Evolutionary conservation across 23 red algal species (phyloP), one percentile per base, ranked within the genome.

Genomic region (Gracilaria vermiculophylla): DNA sequence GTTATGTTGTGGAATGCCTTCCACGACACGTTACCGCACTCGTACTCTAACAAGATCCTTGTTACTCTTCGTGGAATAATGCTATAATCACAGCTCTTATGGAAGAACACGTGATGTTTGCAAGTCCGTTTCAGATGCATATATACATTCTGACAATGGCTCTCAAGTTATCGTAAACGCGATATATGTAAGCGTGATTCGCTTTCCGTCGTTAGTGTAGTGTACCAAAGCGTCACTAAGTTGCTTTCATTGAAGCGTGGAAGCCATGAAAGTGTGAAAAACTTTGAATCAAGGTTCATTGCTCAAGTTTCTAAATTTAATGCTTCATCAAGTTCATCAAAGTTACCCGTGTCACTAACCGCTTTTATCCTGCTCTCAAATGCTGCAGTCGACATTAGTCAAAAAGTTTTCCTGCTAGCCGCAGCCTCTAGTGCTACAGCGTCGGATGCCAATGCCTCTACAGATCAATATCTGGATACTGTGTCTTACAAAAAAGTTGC

Each of bases 301-400:
- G 78, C 78, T 34, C 36, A 34, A 16, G 78, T 82, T 62, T 49
- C 49, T n/a, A 60, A 60, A 17, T 82, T n/a, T 65, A 82, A 40
- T 5, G 55, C 52, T 2, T 34, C 2, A 5, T 15, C 25, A 1
- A 6, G 29, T 17, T 40, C 10, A 65, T 28, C 34, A 5, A 35
- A 82, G 24, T 19, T 82, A 17, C 78, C 51, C 20, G 47, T 64
- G 24, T 32, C 53, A 17, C 23, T 82, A 16, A 40, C 21, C 62
- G 78, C 78, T 3, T 33, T 82, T 31, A 47, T 47, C 12, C 43
- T 47, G 5, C 12, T 47, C 6, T 5, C 43, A 47, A 47, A 47
- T 47, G 5, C 6, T 5, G 43, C 5, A 5, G 12, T 47, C 43
- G 5, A 12, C 5, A 47, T 8, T 47, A 12, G 43, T 8, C 43